Evolutionary conservation across 345 rosid species (phyloP), one percentile per base, ranked within the genome.

Genomic region (Rubroshorea leprosula): DNA sequence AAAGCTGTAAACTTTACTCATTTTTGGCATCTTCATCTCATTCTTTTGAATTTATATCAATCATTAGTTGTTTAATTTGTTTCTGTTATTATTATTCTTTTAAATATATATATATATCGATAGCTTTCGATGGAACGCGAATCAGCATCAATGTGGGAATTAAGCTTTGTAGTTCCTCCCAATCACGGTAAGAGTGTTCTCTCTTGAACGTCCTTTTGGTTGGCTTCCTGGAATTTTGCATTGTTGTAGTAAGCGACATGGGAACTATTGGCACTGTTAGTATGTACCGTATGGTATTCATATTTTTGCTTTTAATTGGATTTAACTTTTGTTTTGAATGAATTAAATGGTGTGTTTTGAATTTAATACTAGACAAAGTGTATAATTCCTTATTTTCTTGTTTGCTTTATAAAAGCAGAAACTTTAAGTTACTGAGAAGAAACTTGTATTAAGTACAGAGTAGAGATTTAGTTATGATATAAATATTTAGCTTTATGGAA

Each of bases 151-250:
- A 80, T 80, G 85, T 93, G 96, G 83, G 97, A 83, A 23, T 58
- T 87, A 55, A 83, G 99, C 76, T 93, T 93, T 53, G 99, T 93
- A 57, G 96, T 93, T 68, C 96, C 99, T 67, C 83, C 99, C 51
- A 87, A 93, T 78, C 99, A 93, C 61, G 97, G 99, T 93, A 64
- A 43, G 51, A 11, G 7, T 16, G 18, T 24, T 16, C 1, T 43
- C 7, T 45, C 18, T 19, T 45, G 21, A 16, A 14, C 29, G 21
- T 41, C 5, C 43, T 18, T 1, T 17, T 56, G 19, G 6, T 51
- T 35, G 7, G 15, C 35, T 27, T 25, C 13, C 7, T n/a, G n/a
- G n/a, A 3, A 51, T 60, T 69, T 48, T 6, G 51, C 22, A 50
- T 31, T 8, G 55, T 54, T 51, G 68, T 66, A 29, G 23, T 78